Conservation (phyloP, 148 eudicot genomes). For the Camellia lanceoleosa region DNA sequence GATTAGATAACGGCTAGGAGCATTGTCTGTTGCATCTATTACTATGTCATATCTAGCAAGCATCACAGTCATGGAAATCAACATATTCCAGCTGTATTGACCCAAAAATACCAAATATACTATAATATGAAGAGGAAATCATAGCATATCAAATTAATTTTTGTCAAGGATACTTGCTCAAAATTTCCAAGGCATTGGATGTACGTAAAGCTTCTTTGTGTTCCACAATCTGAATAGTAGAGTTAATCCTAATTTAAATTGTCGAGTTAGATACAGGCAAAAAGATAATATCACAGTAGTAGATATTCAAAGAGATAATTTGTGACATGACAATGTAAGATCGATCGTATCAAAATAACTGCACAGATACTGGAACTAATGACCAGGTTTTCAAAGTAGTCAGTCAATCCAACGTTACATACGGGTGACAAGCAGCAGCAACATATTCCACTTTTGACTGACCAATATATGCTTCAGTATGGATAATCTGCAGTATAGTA, state of each 20-base stretch:
- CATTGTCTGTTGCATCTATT: constrained; percentile 95
- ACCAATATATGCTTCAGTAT: constrained; percentile 83
- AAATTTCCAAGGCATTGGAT: constrained; percentile 88
- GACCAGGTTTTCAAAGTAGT: neutral
- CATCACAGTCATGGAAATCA: constrained; percentile 31
- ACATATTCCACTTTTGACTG: constrained; percentile 93
- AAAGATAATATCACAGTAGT: neutral
- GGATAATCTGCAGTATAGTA: constrained; percentile 59
- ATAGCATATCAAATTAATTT: neutral
- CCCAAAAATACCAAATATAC: constrained; percentile 6
- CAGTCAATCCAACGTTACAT: constrained; percentile 30
- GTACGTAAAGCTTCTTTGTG: constrained; percentile 87
- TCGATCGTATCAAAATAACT: too few species aligned
- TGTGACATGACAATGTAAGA: constrained; percentile 6
- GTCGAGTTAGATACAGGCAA: constrained; percentile 15
- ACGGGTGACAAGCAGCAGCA: constrained; percentile 92
- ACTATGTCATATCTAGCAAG: constrained; percentile 73
- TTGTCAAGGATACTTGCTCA: constrained; percentile 71
- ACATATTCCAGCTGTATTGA: neutral
- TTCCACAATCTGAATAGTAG: constrained; percentile 66
- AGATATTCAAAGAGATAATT: neutral
- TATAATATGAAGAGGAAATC: neutral
- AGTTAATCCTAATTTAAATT: constrained; percentile 61
- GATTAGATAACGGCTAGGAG: constrained; percentile 94
- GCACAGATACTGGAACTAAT: neutral